Evolutionary conservation across 2,329 filamentous ascomycete genomes (phyloP).

Genomic region (Colletotrichum coccodes): DNA sequence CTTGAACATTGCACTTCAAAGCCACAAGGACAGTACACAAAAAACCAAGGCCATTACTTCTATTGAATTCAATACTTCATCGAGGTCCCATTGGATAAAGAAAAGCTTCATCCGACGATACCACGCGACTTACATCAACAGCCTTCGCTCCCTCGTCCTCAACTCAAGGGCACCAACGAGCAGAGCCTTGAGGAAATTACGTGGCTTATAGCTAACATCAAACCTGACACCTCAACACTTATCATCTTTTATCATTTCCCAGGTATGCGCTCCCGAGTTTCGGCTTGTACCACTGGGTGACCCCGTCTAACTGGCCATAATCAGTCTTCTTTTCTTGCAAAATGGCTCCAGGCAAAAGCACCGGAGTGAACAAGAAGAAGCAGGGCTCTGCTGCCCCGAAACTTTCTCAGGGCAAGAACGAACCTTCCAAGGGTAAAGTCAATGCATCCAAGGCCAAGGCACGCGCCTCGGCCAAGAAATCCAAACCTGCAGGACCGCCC

Average conservation of each 20-base stretch:
- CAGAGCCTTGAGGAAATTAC: neutral
- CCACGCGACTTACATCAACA: neutral
- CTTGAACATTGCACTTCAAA: neutral
- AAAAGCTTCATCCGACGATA: neutral
- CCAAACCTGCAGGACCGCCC: neutral
- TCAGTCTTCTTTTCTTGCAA: neutral
- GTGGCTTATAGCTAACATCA: neutral
- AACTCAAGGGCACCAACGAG: neutral
- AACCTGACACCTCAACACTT: too few species aligned
- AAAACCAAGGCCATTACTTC: neutral
- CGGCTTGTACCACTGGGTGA: neutral
- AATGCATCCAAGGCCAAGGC: neutral
- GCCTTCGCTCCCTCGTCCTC: too few species aligned
- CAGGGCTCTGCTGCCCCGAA: neutral
- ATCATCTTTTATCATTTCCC: neutral
- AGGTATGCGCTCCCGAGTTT: neutral
- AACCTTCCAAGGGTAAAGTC: neutral
- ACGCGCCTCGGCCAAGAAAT: neutral
- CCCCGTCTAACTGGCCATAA: neutral
- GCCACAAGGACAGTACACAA: neutral
- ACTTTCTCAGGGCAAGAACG: neutral
- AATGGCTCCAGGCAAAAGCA: slow-evolving; percentile 4
- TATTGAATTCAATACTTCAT: neutral
- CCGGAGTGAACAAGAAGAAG: neutral
- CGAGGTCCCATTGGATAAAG: neutral